Evolutionary conservation across 495 filamentous ascomycete genomes (phyloP).

Genomic region (Neurospora pannonica): DNA sequence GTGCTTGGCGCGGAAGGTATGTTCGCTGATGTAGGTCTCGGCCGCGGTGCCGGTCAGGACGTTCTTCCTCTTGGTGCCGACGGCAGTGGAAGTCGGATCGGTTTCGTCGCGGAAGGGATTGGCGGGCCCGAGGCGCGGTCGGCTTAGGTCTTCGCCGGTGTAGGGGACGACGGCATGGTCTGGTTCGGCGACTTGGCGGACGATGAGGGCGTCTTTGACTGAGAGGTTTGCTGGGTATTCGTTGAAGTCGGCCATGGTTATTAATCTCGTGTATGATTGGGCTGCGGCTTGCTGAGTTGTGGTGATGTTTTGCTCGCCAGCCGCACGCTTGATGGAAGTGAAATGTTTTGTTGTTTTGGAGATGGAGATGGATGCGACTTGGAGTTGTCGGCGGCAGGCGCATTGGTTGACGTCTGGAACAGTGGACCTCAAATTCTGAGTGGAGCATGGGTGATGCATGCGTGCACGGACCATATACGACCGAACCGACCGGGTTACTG

Average conservation of each 20-base stretch:
- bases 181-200: constrained; percentile 37
- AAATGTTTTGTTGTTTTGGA: background rate
- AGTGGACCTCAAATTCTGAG: background rate
- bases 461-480: background rate
- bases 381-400: background rate
- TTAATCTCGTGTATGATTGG: background rate
- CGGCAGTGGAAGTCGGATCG: constrained; percentile 8
- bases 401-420: background rate
- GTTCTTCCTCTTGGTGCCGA: constrained; percentile 67
- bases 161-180: constrained; percentile 56
- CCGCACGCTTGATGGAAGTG: background rate
- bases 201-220: constrained; percentile 44
- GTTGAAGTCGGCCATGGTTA: constrained; percentile 45
- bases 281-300: background rate
- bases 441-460: background rate
- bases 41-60: constrained; percentile 83
- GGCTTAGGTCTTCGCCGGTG: constrained; percentile 55
- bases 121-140: constrained; percentile 59
- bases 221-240: constrained; percentile 50
- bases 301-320: background rate
- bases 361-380: background rate
- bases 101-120: constrained; percentile 69
- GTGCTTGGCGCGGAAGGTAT: constrained; percentile 76
- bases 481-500: background rate
- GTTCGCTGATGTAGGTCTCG: constrained; percentile 80